Evolutionary conservation across 768 basidiomycete genomes (phyloP).

Genomic region (Leccinum boreale): DNA sequence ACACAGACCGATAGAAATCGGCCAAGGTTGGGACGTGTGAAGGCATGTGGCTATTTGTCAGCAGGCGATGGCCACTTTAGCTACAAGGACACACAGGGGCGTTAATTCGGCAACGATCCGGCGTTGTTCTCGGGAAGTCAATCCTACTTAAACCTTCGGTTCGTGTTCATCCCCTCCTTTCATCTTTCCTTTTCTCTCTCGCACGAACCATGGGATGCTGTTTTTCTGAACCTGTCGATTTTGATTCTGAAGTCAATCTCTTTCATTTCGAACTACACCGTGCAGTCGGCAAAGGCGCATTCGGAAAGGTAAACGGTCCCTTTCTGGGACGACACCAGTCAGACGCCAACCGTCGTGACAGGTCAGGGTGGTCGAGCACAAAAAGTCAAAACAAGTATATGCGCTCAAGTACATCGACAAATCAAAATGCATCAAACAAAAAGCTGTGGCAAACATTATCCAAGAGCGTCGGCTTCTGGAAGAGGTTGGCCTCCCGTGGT

Average conservation of each 20-base stretch:
- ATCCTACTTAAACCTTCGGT: slow-evolving; percentile 22
- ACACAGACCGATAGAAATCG: slow-evolving; percentile 45
- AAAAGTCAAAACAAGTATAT: slow-evolving; percentile 85
- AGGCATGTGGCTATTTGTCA: not conserved
- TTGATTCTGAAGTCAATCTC: slow-evolving; percentile 79
- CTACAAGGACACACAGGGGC: slow-evolving; percentile 21
- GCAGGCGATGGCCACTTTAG: slow-evolving; percentile 12
- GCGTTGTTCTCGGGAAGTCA: slow-evolving; percentile 34
- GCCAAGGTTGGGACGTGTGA: slow-evolving; percentile 52
- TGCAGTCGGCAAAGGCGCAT: slow-evolving; percentile 95
- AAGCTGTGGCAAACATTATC: slow-evolving; percentile 88
- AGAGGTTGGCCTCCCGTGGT: slow-evolving; percentile 56
- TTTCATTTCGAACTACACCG: slow-evolving; percentile 97
- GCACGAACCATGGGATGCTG: slow-evolving; percentile 55
- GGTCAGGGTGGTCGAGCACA: slow-evolving; percentile 98
- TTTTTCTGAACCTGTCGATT: slow-evolving; percentile 79
- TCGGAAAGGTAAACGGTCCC: slow-evolving; percentile 75
- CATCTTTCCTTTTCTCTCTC: slow-evolving; percentile 28
- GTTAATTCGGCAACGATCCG: slow-evolving; percentile 12
- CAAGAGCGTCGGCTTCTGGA: slow-evolving; percentile 91
- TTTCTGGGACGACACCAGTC: not conserved
- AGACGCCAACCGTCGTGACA: slow-evolving; percentile 26
- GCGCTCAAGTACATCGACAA: slow-evolving; percentile 99
- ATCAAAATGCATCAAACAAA: slow-evolving; percentile 84
- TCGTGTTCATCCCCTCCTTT: slow-evolving; percentile 21